Evolutionary conservation across 495 filamentous ascomycete genomes (phyloP).

Genomic region (Rhypophila decipiens): DNA sequence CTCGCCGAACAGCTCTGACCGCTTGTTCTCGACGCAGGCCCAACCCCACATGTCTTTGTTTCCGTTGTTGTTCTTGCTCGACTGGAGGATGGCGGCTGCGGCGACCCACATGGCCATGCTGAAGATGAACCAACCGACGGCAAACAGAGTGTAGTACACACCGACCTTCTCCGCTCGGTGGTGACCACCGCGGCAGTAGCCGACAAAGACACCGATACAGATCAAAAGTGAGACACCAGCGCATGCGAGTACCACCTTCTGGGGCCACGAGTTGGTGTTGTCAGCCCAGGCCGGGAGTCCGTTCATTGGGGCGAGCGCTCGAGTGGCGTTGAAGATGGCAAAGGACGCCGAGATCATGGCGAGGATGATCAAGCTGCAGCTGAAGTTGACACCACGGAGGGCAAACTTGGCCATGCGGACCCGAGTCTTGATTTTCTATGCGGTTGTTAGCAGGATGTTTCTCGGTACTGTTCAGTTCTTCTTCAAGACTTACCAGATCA

Average conservation of each 20-base stretch:
- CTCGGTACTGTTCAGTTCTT: background rate
- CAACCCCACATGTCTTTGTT: slow-evolving; percentile 95
- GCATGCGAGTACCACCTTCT: slow-evolving; percentile 72
- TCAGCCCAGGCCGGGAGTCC: slow-evolving; percentile 76
- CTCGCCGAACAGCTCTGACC: slow-evolving; percentile 64
- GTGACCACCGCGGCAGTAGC: slow-evolving; percentile 86
- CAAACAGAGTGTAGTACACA: slow-evolving; percentile 89
- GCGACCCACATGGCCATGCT: slow-evolving; percentile 90
- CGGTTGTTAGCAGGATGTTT: slow-evolving; percentile 26
- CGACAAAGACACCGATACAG: slow-evolving; percentile 74
- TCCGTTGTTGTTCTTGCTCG: slow-evolving; percentile 60
- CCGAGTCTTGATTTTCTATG: slow-evolving; percentile 82
- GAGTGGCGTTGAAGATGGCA: slow-evolving; percentile 82
- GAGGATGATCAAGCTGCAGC: slow-evolving; percentile 91
- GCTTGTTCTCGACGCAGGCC: slow-evolving; percentile 84
- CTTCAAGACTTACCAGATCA: slow-evolving; percentile 65
- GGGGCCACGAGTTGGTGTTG: slow-evolving; percentile 79
- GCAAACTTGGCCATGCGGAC: slow-evolving; percentile 92
- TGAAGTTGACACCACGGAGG: slow-evolving; percentile 89
- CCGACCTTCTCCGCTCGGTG: slow-evolving; percentile 82
- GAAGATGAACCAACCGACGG: slow-evolving; percentile 88
- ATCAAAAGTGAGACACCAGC: slow-evolving; percentile 72
- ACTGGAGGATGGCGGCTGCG: slow-evolving; percentile 77
- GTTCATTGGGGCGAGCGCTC: slow-evolving; percentile 63
- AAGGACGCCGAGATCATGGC: slow-evolving; percentile 79